These are phyloP conservation scores for Sphagnum fallax DNA, from an alignment of 228 moss, liverwort and hornwort genomes.

Conservation along the genomic window DNA sequence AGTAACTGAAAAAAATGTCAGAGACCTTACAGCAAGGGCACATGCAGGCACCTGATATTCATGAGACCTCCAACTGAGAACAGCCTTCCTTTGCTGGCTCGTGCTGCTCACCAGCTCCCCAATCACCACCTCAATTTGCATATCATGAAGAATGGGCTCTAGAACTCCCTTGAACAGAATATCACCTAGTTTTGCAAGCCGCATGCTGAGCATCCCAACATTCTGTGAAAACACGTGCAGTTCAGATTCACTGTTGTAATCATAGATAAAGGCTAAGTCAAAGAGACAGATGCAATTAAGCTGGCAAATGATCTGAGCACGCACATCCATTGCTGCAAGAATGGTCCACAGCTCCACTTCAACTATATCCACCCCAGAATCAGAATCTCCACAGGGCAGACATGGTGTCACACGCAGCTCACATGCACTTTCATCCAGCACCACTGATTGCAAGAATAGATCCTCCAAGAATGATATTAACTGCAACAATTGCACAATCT, in stretches of 20 bases:
- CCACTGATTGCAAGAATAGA: slow-evolving; percentile 46
- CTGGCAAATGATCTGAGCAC: slow-evolving; percentile 6
- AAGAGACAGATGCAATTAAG: too few species aligned
- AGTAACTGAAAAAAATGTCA: too few species aligned
- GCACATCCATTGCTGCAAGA: slow-evolving; percentile 86
- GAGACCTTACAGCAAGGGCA: too few species aligned
- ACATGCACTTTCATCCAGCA: slow-evolving; percentile 31
- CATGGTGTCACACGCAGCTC: slow-evolving; percentile 42
- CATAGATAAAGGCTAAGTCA: too few species aligned
- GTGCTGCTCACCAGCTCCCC: slow-evolving; percentile 17
- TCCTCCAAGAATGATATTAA: slow-evolving; percentile 60
- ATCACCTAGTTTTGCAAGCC: slow-evolving; percentile 73
- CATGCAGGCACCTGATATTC: slow-evolving; percentile 32
- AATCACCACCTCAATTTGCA: slow-evolving; percentile 32
- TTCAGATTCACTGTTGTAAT: background rate
- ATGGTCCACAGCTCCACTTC: slow-evolving; percentile 48
- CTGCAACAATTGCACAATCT: slow-evolving; percentile 19
- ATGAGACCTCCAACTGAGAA: slow-evolving; percentile 40
- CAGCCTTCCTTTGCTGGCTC: slow-evolving; percentile 19
- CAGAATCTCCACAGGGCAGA: slow-evolving; percentile 36
- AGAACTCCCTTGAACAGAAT: slow-evolving; percentile 59
- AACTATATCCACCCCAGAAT: slow-evolving; percentile 31
- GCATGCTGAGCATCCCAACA: slow-evolving; percentile 54
- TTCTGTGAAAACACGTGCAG: slow-evolving; percentile 22
- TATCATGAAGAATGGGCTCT: slow-evolving; percentile 50